phyloP scores from a whole-genome alignment of 2,329 filamentous ascomycete genomes.

The Aspergillus pseudoglaucus region DNA sequence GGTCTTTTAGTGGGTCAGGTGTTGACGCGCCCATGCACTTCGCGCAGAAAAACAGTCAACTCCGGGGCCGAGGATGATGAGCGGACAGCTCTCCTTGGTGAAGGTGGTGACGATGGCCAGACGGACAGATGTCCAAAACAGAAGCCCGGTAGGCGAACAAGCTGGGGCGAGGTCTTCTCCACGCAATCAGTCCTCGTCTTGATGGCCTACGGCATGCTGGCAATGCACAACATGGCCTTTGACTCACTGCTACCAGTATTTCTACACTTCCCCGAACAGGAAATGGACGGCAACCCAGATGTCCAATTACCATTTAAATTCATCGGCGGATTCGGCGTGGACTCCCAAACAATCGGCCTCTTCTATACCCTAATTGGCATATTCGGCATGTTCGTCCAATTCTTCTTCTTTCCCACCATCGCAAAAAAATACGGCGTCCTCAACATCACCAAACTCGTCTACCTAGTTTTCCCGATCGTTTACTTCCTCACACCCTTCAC shows the following conservation, averaged over 20 bases:
- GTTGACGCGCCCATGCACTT: slow-evolving; percentile 43
- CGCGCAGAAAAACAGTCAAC: slow-evolving; percentile 12
- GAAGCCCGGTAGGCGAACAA: slow-evolving; percentile 21
- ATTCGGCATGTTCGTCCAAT: slow-evolving; percentile 73
- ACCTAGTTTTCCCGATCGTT: slow-evolving; percentile 62
- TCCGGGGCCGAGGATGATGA: slow-evolving; percentile 21
- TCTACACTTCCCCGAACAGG: slow-evolving; percentile 64
- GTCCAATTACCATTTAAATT: slow-evolving; percentile 72
- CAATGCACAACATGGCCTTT: slow-evolving; percentile 74
- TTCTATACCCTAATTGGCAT: slow-evolving; percentile 81
- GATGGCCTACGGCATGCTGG: slow-evolving; percentile 69
- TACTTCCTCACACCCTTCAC: slow-evolving; percentile 81
- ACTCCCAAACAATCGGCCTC: slow-evolving; percentile 69
- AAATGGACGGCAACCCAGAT: slow-evolving; percentile 49
- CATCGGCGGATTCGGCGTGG: slow-evolving; percentile 68
- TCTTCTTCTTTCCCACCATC: slow-evolving; percentile 72
- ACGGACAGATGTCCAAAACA: not conserved
- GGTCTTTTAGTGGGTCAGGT: slow-evolving; percentile 67
- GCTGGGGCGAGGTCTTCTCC: slow-evolving; percentile 62
- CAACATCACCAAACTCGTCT: slow-evolving; percentile 63
- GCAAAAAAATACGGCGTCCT: slow-evolving; percentile 69
- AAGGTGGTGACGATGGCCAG: slow-evolving; percentile 10
- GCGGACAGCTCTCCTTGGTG: slow-evolving; percentile 25
- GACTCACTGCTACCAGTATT: slow-evolving; percentile 88
- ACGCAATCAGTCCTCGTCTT: slow-evolving; percentile 70